These are phyloP conservation scores for Calonectria multiphialidica DNA, from an alignment of 2,329 filamentous ascomycete genomes.

Conservation along the genomic window DNA sequence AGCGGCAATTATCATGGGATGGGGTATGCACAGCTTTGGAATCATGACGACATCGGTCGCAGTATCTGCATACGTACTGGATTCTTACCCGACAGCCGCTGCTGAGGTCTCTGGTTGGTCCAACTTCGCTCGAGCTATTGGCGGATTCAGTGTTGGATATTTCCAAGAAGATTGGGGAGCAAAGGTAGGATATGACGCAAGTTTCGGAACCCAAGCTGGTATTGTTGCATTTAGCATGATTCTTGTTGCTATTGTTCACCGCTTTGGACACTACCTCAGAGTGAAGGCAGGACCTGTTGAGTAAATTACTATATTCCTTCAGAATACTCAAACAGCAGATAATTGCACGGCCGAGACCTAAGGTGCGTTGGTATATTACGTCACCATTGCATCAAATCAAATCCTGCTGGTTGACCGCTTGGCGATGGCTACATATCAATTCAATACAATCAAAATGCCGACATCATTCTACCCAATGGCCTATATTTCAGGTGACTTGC, in stretches of 20 bases:
- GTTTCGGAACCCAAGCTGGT: constrained; percentile 48
- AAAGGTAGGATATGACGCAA: constrained; percentile 42
- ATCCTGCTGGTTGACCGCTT: too few species aligned
- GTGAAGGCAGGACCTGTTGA: constrained; percentile 27
- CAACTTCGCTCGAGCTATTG: constrained; percentile 50
- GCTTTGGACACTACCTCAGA: constrained; percentile 21
- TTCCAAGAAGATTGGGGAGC: constrained; percentile 60
- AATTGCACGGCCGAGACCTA: too few species aligned
- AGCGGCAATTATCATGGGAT: constrained; percentile 44
- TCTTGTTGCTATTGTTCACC: constrained; percentile 27
- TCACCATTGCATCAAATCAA: too few species aligned
- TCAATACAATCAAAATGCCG: too few species aligned
- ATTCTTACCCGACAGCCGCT: constrained; percentile 60
- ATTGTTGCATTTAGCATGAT: constrained; percentile 43
- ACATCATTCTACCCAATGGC: too few species aligned
- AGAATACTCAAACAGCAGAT: background rate
- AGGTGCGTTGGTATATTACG: too few species aligned
- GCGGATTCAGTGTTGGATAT: constrained; percentile 61
- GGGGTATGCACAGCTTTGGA: constrained; percentile 67
- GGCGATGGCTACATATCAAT: too few species aligned
- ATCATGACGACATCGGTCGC: constrained; percentile 64
- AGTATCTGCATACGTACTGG: constrained; percentile 60
- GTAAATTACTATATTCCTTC: background rate
- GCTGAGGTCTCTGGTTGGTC: constrained; percentile 61
- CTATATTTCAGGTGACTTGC: too few species aligned